Evolutionary conservation across 306 rosid genomes (phyloP), one percentile per base, ranked within the genome.

Genomic region (Cicer bijugum): DNA sequence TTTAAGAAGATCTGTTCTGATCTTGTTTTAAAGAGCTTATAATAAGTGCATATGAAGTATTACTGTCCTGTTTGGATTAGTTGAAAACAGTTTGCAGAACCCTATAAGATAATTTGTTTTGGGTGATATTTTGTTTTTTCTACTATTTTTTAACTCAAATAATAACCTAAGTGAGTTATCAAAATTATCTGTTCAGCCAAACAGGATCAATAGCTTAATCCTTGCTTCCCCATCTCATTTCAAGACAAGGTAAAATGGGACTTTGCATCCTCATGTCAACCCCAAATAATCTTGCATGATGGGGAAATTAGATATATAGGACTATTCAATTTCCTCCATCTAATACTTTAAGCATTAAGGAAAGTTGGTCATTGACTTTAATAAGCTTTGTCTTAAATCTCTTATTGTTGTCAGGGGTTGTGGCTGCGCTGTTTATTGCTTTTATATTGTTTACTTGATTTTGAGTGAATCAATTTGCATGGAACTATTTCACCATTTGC

Each of bases 361-460:
- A 67, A 23, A 57, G 40, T 57, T 23, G 4, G 40, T 33, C 8
- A 14, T 39, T 72, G 38, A 48, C 43, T 35, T 51, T 61, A 7
- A 19, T 40, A 71, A 53, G 73, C 45, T 6, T 14, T 74, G 71
- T 69, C 62, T 28, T 28, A 12, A 59, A 59, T 58, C 63, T 56
- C 9, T 12, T 12, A 33, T 42, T 6, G 8, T 58, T 58, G 15
- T 58, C 17, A 6, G 19, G 45, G 45, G 8, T 63, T 82, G 8
- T 37, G 33, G 47, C 47, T 51, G 6, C 37, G 8, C 63, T 38
- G 47, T 61, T 35, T 35, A 19, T 51, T 62, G 6, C 69, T 56
- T 42, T 8, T 12, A 46, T 48, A 23, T 56, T 71, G 78, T 28
- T 72, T 40, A 40, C 45, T 16, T 46, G n/a, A 45, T 80, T 79